phyloP scores from a whole-genome alignment of 2,329 filamentous ascomycete genomes.

The Didymella sp. region DNA sequence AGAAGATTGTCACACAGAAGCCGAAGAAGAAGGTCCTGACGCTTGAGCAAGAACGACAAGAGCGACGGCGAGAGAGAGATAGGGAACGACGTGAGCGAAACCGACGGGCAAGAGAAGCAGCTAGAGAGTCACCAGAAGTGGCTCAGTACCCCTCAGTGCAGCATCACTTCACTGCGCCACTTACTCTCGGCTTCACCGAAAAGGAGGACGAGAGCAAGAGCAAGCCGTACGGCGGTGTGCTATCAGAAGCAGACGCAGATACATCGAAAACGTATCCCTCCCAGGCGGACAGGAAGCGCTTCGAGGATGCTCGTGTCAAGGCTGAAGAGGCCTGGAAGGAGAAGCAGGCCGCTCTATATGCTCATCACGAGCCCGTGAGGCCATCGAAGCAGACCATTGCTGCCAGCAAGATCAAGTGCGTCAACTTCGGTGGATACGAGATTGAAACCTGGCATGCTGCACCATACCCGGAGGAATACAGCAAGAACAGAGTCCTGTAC shows the following conservation, averaged over 20 bases:
- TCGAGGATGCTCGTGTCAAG: conserved; percentile 87
- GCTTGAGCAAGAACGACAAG: conserved; percentile 41
- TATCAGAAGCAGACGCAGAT: conserved; percentile 87
- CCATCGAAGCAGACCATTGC: conserved; percentile 75
- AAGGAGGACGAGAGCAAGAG: conserved; percentile 90
- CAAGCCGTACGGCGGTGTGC: conserved; percentile 93
- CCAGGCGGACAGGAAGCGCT: conserved; percentile 79
- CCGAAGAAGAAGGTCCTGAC: conserved; percentile 58
- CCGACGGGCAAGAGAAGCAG: conserved; percentile 54
- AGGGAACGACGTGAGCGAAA: conserved; percentile 54
- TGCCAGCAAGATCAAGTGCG: conserved; percentile 96
- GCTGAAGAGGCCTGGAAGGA: conserved; percentile 92
- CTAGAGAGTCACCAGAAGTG: conserved; percentile 51
- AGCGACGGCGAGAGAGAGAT: conserved; percentile 45
- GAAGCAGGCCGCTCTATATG: conserved; percentile 68
- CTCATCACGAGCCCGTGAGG: conserved; percentile 65
- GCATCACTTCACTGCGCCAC: conserved; percentile 75
- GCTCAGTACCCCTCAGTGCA: conserved; percentile 66
- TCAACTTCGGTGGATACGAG: conserved; percentile 96
- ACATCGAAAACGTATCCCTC: conserved; percentile 87
- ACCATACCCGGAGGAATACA: conserved; percentile 98
- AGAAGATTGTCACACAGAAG: conserved; percentile 64
- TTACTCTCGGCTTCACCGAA: conserved; percentile 82
- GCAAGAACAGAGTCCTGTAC: conserved; percentile 92
- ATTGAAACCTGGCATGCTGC: conserved; percentile 99